Conservation (phyloP, 345 rosid genomes). For the Eucalyptus polyanthemos region DNA sequence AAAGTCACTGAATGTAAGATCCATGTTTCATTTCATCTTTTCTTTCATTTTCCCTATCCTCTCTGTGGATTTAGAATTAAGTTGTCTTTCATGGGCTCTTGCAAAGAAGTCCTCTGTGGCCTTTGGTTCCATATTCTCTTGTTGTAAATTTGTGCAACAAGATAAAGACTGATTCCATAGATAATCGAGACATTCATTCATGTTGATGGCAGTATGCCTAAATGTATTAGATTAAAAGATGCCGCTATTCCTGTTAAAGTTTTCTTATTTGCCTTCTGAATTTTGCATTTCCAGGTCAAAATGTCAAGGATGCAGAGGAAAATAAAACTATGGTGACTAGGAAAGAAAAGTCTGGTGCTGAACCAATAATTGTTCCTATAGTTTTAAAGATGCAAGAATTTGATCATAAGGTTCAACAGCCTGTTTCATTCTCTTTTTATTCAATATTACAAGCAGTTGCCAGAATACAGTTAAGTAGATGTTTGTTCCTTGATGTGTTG, state of each 20-base stretch:
- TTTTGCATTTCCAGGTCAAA: constrained; percentile 25
- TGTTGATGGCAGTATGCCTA: neutral
- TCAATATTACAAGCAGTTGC: neutral
- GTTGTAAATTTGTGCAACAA: neutral
- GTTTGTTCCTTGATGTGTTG: neutral
- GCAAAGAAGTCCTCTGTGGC: neutral
- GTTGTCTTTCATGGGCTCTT: neutral
- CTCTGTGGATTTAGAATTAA: neutral
- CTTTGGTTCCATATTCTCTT: neutral
- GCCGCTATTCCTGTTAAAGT: neutral
- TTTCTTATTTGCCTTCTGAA: neutral
- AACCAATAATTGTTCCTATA: constrained; percentile 78
- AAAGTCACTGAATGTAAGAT: constrained; percentile 17
- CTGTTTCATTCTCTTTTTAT: neutral
- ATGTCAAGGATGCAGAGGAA: constrained; percentile 14
- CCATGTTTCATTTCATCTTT: neutral
- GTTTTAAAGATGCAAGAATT: constrained; percentile 91
- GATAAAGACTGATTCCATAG: neutral
- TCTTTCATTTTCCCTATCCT: neutral
- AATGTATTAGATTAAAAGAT: neutral
- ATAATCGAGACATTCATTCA: neutral
- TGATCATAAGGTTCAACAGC: constrained; percentile 75
- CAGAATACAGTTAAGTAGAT: neutral
- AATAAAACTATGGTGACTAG: constrained; percentile 5
- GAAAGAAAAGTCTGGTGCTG: constrained; percentile 58